Evolutionary conservation across 1,139 yeast genomes (phyloP).

Genomic region (Lodderomyces jiufengensis): DNA sequence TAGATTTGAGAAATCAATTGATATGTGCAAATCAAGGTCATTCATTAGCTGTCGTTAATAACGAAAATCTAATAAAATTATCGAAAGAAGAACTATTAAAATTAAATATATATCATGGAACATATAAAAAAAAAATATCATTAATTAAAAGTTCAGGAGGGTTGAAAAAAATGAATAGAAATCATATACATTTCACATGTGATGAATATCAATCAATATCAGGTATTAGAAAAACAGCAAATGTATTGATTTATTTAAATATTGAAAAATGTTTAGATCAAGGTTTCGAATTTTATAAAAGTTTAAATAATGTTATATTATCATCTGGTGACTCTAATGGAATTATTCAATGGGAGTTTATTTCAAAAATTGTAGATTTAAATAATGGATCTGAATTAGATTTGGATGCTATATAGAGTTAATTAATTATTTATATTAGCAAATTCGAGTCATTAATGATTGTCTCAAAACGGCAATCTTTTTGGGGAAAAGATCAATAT

Average conservation of each 20-base stretch:
- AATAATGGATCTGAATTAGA: constrained; percentile 15
- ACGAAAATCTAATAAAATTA: constrained; percentile 34
- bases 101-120: constrained; percentile 69
- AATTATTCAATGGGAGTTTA: constrained; percentile 41
- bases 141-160: constrained; percentile 55
- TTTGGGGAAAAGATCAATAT: too few relatives aligned
- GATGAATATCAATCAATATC: constrained; percentile 43
- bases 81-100: constrained; percentile 21
- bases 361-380: constrained; percentile 34
- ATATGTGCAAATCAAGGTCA: constrained; percentile 96
- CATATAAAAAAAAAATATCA: constrained; percentile 49
- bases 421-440: too few relatives aligned
- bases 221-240: constrained; percentile 66
- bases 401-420: constrained; percentile 5
- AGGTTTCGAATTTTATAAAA: constrained; percentile 56
- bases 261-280: constrained; percentile 39
- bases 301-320: constrained; percentile 73
- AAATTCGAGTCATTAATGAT: too few relatives aligned
- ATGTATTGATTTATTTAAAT: constrained; percentile 63
- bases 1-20: constrained; percentile 18
- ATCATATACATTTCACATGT: constrained; percentile 72
- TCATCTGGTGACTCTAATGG: constrained; percentile 62
- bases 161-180: constrained; percentile 64
- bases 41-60: constrained; percentile 49
- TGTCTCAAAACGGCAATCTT: too few relatives aligned